Evolutionary conservation across 225 moss, liverwort and hornwort genomes (phyloP), one percentile per base, ranked within the genome.

Genomic region (Pseudisothecium myosuroides): DNA sequence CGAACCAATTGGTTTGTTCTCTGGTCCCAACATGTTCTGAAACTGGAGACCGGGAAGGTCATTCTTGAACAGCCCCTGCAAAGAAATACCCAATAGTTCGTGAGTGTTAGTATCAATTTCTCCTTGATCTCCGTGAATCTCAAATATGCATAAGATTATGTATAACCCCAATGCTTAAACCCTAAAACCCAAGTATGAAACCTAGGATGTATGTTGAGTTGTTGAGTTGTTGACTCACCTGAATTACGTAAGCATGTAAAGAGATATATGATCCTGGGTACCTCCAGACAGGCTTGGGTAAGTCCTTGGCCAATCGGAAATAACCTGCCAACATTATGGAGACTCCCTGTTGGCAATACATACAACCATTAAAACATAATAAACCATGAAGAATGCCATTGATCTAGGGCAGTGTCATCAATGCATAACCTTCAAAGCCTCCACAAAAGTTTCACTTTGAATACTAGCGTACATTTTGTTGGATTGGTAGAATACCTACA

Each of bases 11-110:
- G 95, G 86, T 54, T 78, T 83, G 32, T 91, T 91, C 28, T 91
- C 80, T 29, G 87, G 21, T 60, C 86, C 86, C 84, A 94, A 49
- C 12, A 90, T 89, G 61, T 96, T 96, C 76, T 89, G 47, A 47
- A 97, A 97, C 84, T 82, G 88, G 65, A 96, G 86, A 45, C 96
- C 97, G 54, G 92, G 86, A 52, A 97, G 93, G 58, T 97, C 97
- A 85, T 97, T 97, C 86, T 96, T 92, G 69, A 94, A 95, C 92
- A 96, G 85, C 24, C 97, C 97, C 97, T 97, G 97, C 76, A n/a
- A 90, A 39, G 17, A 34, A 76, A 49, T 8, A 49, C 36, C 14
- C 18, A 22, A 31, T 4, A 26, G 32, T 14, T 52, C 11, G 6
- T 60, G 16, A n/a, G 28, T 12, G 12, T 58, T n/a, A 2, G 56